Conservation (phyloP, 805 yeast species). For the Nakazawaea sp. region DNA sequence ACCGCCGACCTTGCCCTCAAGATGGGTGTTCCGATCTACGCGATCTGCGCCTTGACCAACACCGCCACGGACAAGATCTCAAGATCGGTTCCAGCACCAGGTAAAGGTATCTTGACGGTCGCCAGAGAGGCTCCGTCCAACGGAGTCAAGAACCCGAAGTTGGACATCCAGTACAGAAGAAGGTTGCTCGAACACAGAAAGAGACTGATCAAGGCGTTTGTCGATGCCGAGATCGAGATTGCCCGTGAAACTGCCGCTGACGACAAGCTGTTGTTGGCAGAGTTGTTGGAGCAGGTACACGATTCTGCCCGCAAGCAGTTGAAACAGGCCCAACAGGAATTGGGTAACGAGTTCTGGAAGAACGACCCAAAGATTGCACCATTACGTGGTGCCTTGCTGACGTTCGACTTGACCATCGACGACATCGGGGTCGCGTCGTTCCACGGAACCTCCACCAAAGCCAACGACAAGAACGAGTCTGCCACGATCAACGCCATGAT, state of each 20-base stretch:
- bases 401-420: slow-evolving; percentile 88
- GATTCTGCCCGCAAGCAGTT: slow-evolving; percentile 82
- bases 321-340: slow-evolving; percentile 82
- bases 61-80: slow-evolving; percentile 99
- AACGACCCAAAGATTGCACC: slow-evolving; percentile 94
- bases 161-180: slow-evolving; percentile 88
- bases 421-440: slow-evolving; percentile 95
- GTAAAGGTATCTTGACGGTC: slow-evolving; percentile 97
- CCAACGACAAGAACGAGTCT: slow-evolving; percentile 97
- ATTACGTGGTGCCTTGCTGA: slow-evolving; percentile 92
- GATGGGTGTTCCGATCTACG: slow-evolving; percentile 99
- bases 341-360: slow-evolving; percentile 93
- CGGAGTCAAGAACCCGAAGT: slow-evolving; percentile 70
- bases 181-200: slow-evolving; percentile 82
- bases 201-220: slow-evolving; percentile 75
- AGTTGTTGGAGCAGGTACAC: slow-evolving; percentile 81
- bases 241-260: slow-evolving; percentile 64
- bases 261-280: slow-evolving; percentile 52
- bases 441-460: slow-evolving; percentile 99
- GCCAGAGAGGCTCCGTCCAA: slow-evolving; percentile 89
- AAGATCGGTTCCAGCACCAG: slow-evolving; percentile 99
- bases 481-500: slow-evolving; percentile 89
- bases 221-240: slow-evolving; percentile 68
- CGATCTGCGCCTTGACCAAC: slow-evolving; percentile 88
- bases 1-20: slow-evolving; percentile 86